These are phyloP conservation scores for Penicillium daleae DNA, from an alignment of 495 filamentous ascomycete genomes.

Conservation along the genomic window DNA sequence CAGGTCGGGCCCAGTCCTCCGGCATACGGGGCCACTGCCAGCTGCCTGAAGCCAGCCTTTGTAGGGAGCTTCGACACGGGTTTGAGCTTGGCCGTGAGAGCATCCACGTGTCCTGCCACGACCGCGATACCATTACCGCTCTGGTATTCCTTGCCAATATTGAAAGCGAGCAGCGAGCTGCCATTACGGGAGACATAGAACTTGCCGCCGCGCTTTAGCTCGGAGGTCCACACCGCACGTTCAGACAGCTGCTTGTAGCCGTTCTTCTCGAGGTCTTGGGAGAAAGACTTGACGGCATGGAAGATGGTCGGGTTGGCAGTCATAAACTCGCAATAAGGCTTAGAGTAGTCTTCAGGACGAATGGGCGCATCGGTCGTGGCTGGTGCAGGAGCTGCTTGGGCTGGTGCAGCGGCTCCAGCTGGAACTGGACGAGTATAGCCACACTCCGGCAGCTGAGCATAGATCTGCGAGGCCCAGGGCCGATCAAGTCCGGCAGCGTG, in stretches of 20 bases:
- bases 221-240: conserved; percentile 75
- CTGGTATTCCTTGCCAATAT: conserved; percentile 78
- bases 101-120: conserved; percentile 90
- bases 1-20: conserved; percentile 83
- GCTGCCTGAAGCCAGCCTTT: conserved; percentile 83
- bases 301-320: conserved; percentile 90
- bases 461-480: conserved; percentile 31
- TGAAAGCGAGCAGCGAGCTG: conserved; percentile 85
- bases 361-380: conserved; percentile 26
- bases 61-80: conserved; percentile 80
- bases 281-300: conserved; percentile 79
- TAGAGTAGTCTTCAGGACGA: conserved; percentile 65
- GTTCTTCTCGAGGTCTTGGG: conserved; percentile 65
- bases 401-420: conserved; percentile 8
- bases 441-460: conserved; percentile 25
- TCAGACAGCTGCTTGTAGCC: conserved; percentile 82
- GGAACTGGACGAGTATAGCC: conserved; percentile 7
- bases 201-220: conserved; percentile 78
- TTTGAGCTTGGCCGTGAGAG: conserved; percentile 85
- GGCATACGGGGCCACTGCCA: conserved; percentile 92
- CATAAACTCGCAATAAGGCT: conserved; percentile 88
- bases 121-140: conserved; percentile 82
- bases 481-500: conserved; percentile 27
- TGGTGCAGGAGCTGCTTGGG: conserved; percentile 20
- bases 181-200: conserved; percentile 89